Percentiles rank a stretch among this genome's conserved stretches.
phyloP scores from a whole-genome alignment of 2,329 filamentous ascomycete species.

The Verticillium longisporum region DNA sequence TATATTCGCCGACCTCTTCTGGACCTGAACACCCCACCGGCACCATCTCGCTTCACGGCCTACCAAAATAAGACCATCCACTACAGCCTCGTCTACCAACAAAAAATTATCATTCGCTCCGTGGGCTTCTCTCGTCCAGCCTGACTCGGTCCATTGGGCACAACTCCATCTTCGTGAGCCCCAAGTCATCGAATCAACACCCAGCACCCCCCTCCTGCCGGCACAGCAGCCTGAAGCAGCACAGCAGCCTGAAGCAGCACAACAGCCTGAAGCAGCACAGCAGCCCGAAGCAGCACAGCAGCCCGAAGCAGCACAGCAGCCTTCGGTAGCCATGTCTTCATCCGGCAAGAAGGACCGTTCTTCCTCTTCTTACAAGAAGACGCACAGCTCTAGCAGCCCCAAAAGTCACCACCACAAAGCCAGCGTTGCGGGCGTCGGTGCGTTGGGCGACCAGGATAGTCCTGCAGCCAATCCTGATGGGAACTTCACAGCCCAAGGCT shows the following conservation, averaged over 20 bases:
- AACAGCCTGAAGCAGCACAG: too few relatives aligned
- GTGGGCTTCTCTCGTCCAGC: neutral
- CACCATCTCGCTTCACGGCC: neutral
- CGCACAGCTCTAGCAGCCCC: neutral
- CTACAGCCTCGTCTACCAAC: neutral
- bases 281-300: too few relatives aligned
- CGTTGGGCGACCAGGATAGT: conserved; percentile 12
- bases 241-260: too few relatives aligned
- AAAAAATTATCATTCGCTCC: neutral
- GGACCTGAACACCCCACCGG: neutral
- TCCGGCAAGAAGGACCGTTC: conserved; percentile 11
- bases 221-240: too few relatives aligned
- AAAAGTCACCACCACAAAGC: conserved; percentile 12
- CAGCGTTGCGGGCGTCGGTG: conserved; percentile 14
- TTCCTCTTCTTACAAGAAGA: conserved; percentile 5
- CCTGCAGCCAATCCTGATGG: conserved; percentile 13
- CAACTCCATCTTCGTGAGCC: neutral
- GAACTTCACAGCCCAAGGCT: conserved; percentile 9
- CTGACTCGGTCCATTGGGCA: neutral
- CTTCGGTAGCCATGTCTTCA: conserved; percentile 8
- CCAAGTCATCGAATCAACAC: neutral
- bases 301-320: neutral
- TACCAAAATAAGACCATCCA: neutral
- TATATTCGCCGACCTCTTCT: conserved; percentile 1
- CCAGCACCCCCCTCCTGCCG: neutral